Percentiles rank a stretch among this genome's conserved stretches.
phyloP scores from a whole-genome alignment of 2,329 filamentous ascomycete genomes.

The Calonectria fujianensis region DNA sequence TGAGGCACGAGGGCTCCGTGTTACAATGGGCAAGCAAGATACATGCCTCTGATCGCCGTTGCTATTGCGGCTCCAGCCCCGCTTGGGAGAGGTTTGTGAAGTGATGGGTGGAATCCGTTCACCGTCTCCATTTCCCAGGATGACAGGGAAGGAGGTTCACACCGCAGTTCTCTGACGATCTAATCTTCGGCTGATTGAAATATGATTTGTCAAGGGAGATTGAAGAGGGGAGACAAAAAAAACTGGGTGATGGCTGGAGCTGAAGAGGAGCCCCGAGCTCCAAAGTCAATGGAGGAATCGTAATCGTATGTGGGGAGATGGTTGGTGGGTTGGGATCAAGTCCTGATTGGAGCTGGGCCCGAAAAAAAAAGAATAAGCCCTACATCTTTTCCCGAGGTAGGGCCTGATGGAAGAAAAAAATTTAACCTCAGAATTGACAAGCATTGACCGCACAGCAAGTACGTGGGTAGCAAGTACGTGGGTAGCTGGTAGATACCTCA shows the following conservation, averaged over 20 bases:
- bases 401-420: conserved; percentile 14
- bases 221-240: conserved; percentile 22
- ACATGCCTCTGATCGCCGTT: conserved; percentile 28
- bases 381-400: conserved; percentile 1
- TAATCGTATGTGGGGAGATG: conserved; percentile 32
- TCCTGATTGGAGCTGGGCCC: conserved; percentile 37
- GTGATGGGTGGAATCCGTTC: conserved; percentile 1
- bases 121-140: conserved; percentile 14
- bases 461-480: no score
- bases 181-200: conserved; percentile 23
- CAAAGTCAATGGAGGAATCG: conserved; percentile 17
- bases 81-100: not conserved
- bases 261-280: conserved; percentile 9
- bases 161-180: conserved; percentile 25
- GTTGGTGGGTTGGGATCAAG: conserved; percentile 34
- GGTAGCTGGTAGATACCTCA: not conserved
- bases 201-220: conserved; percentile 32
- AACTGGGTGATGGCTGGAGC: conserved; percentile 16
- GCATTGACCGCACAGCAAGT: not conserved
- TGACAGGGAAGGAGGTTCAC: conserved; percentile 17
- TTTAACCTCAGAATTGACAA: not conserved
- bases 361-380: conserved; percentile 25
- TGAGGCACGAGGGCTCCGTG: not conserved
- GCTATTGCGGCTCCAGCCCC: conserved; percentile 27
- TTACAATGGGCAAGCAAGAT: conserved; percentile 6